Base-by-base conservation (phyloP, 2,329 filamentous ascomycete genomes). In the Trichoderma sp. region DNA sequence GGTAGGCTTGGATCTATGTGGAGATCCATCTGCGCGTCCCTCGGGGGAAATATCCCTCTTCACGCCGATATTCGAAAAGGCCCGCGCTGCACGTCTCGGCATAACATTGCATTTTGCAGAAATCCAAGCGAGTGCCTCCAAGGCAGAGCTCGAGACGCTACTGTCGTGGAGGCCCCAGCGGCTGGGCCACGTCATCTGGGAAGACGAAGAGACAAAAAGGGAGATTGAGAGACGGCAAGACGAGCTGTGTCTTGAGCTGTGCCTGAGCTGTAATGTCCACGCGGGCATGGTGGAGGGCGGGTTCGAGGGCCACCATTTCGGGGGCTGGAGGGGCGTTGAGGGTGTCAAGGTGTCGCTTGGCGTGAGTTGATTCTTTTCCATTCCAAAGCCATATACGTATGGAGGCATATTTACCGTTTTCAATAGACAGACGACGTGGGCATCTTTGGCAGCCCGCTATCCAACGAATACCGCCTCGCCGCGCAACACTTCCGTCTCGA, bases 61-160 rank as follows among this genome's bases (percentile, higher is more conserved):
- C 76, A 80, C 81, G 1, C 79, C 83, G 0, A 85, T 88, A 0
- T 91, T 96, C 72, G 80, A 82, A 66, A 91, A 90, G 5, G 85
- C 83, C 70, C 76, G 74, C 0, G 70, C 83, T 1, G 70, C 83
- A 0, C 87, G 86, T 0, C 77, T 96, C 18, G 84, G 84, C 1
- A 79, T 93, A 30, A 94, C 92, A 0, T 79, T 95, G 64, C 93
- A 96, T 77, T 96, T 96, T 76, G 93, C 90, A 2, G 93, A 96
- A 79, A 84, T 86, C 1, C 82, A 85, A 55, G 80, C 80, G 3
- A 89, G 87, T 10, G 85, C 85, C 0, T 84, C 84, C 2, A 81
- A 84, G 2, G 77, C 80, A 7, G 92, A 96, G 80, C 81, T 95
- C 16, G 77, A 81, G 14, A 86, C 84, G 1, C 79, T 96, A 65